Evolutionary conservation across 495 filamentous ascomycete genomes (phyloP).

Genomic region (Penicillium flavigenum): DNA sequence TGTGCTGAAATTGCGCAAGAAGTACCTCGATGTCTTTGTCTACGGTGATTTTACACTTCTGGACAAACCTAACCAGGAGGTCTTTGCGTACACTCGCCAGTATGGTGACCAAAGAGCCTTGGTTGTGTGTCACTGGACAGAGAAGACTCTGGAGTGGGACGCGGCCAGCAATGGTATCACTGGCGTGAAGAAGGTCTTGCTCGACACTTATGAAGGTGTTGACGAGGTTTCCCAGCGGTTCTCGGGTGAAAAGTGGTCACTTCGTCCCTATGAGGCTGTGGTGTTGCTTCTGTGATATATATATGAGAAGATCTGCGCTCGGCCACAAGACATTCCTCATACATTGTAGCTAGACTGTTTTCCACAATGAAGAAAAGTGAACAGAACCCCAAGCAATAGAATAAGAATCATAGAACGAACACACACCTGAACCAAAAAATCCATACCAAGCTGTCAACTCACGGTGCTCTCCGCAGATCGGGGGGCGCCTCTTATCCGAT

Average conservation of each 20-base stretch:
- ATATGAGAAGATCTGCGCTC: not conserved
- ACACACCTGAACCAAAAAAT: not conserved
- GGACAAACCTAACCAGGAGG: conserved; percentile 41
- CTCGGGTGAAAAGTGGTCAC: conserved; percentile 30
- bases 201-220: conserved; percentile 42
- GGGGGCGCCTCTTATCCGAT: conserved; percentile 20
- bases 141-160: conserved; percentile 41
- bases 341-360: conserved; percentile 1
- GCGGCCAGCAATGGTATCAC: conserved; percentile 34
- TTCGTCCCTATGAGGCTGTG: conserved; percentile 44
- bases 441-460: not conserved
- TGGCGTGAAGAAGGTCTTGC: conserved; percentile 36
- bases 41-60: conserved; percentile 59
- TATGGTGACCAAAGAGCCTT: conserved; percentile 45
- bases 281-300: conserved; percentile 30
- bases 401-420: not conserved
- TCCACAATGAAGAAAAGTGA: not conserved
- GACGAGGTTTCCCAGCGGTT: conserved; percentile 28
- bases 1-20: conserved; percentile 54
- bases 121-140: conserved; percentile 55
- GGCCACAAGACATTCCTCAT: not conserved
- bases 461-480: conserved; percentile 20
- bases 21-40: conserved; percentile 57
- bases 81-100: conserved; percentile 49
- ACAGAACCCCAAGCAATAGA: not conserved